Conservation (phyloP, 2,329 filamentous ascomycete species). For the Pseudocercospora cruenta region DNA sequence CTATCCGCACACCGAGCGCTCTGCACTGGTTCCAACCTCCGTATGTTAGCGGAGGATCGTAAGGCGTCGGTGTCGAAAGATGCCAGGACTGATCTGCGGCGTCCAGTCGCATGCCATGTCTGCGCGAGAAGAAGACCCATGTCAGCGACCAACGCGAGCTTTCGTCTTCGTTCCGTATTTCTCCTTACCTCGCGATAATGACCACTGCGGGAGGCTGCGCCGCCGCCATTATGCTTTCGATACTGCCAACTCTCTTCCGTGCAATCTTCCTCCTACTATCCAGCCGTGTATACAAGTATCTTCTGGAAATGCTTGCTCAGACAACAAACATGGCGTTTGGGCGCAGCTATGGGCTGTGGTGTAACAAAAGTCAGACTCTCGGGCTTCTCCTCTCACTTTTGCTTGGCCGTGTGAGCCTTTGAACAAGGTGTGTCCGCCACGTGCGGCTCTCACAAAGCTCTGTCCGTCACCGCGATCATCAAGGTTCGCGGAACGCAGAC, state of each 20-base stretch:
- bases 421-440: neutral
- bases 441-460: neutral
- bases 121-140: slow-evolving; percentile 36
- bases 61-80: slow-evolving; percentile 86
- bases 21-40: slow-evolving; percentile 89
- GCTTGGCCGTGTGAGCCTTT: neutral
- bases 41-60: slow-evolving; percentile 93
- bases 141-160: slow-evolving; percentile 11
- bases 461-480: neutral
- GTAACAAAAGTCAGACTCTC: neutral
- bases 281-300: neutral
- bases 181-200: slow-evolving; percentile 52
- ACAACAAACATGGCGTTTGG: neutral
- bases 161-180: slow-evolving; percentile 12
- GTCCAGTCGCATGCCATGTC: slow-evolving; percentile 92
- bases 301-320: neutral
- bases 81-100: slow-evolving; percentile 96
- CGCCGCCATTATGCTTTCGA: neutral
- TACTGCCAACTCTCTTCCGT: neutral
- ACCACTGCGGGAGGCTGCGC: slow-evolving; percentile 52
- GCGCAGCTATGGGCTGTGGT: neutral
- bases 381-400: neutral
- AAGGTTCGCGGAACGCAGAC: too few species aligned
- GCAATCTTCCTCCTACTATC: neutral
- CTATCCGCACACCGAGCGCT: slow-evolving; percentile 80